Evolutionary conservation across 2,329 filamentous ascomycete genomes (phyloP).

Genomic region (Zymoseptoria tritici): DNA sequence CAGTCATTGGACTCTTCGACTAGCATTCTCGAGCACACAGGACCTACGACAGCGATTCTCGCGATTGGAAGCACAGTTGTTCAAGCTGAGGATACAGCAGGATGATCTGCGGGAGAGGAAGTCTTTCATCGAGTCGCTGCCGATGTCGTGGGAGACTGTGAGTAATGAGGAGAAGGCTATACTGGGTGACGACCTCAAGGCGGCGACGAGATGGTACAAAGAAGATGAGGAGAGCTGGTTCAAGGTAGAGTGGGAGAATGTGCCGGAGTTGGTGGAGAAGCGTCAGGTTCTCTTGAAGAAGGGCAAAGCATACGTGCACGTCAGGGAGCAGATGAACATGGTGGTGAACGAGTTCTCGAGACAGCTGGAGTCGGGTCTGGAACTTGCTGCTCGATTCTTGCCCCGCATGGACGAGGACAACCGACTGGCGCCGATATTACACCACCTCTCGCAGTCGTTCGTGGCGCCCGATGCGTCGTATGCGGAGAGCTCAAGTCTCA

Average conservation of each 20-base stretch:
- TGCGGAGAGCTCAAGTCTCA: conserved; percentile 49
- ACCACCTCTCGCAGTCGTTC: conserved; percentile 91
- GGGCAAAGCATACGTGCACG: conserved; percentile 87
- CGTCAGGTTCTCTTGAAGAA: conserved; percentile 67
- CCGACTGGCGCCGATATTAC: conserved; percentile 66
- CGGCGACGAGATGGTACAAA: conserved; percentile 46
- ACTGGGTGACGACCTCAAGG: conserved; percentile 54
- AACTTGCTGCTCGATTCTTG: conserved; percentile 84
- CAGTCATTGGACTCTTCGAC: conserved; percentile 89
- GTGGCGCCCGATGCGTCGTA: conserved; percentile 83
- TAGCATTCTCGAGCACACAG: conserved; percentile 87
- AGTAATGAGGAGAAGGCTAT: conserved; percentile 70
- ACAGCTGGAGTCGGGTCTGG: conserved; percentile 71
- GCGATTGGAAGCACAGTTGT: conserved; percentile 81
- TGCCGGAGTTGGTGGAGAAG: conserved; percentile 80
- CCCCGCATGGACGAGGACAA: conserved; percentile 95
- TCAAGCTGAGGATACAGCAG: conserved; percentile 70
- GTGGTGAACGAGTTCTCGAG: conserved; percentile 79
- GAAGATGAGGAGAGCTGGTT: conserved; percentile 82
- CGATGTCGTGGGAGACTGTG: conserved; percentile 79
- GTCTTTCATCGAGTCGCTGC: conserved; percentile 67
- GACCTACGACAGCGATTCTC: conserved; percentile 81
- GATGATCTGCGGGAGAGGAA: conserved; percentile 67
- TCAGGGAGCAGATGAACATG: conserved; percentile 79
- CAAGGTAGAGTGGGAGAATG: conserved; percentile 92